These are phyloP conservation scores for Tricladium varicosporioides DNA, from an alignment of 2,329 filamentous ascomycete genomes.

Conservation along the genomic window DNA sequence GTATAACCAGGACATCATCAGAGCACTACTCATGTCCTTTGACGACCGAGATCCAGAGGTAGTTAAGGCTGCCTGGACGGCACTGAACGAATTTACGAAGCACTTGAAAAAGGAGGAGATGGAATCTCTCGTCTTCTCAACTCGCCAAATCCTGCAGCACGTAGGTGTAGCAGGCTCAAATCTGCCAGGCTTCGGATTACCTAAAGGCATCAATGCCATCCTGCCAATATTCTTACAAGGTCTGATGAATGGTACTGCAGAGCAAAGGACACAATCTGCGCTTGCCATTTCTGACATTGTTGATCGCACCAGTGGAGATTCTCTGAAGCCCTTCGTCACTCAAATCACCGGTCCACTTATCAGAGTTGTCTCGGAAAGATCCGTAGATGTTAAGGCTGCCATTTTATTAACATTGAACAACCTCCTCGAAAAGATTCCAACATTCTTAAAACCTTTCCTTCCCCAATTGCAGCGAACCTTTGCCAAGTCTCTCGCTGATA, in stretches of 20 bases:
- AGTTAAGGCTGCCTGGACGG: constrained; percentile 85
- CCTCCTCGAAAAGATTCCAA: constrained; percentile 91
- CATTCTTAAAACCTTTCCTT: constrained; percentile 92
- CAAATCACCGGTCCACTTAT: constrained; percentile 97
- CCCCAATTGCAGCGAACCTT: constrained; percentile 96
- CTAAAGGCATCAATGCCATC: constrained; percentile 96
- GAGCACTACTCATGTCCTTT: constrained; percentile 86
- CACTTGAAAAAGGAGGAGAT: constrained; percentile 95
- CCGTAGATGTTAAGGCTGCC: constrained; percentile 92
- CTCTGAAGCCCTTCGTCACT: constrained; percentile 91
- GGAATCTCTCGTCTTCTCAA: constrained; percentile 86
- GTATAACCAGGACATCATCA: constrained; percentile 94
- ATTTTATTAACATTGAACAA: constrained; percentile 95
- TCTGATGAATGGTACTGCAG: constrained; percentile 91
- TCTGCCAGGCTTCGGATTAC: constrained; percentile 83
- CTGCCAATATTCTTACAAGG: constrained; percentile 96
- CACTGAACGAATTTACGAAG: constrained; percentile 83
- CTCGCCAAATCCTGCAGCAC: constrained; percentile 79
- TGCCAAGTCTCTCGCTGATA: constrained; percentile 90
- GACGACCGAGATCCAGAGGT: constrained; percentile 81
- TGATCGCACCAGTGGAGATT: constrained; percentile 83
- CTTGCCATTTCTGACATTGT: constrained; percentile 94
- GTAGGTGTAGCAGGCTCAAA: constrained; percentile 84
- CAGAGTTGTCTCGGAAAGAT: constrained; percentile 94
- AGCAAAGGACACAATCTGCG: constrained; percentile 89